Evolutionary conservation across 768 basidiomycete species (phyloP), one percentile per base, ranked within the genome.

Genomic region (Hemileccinum rubropunctum): DNA sequence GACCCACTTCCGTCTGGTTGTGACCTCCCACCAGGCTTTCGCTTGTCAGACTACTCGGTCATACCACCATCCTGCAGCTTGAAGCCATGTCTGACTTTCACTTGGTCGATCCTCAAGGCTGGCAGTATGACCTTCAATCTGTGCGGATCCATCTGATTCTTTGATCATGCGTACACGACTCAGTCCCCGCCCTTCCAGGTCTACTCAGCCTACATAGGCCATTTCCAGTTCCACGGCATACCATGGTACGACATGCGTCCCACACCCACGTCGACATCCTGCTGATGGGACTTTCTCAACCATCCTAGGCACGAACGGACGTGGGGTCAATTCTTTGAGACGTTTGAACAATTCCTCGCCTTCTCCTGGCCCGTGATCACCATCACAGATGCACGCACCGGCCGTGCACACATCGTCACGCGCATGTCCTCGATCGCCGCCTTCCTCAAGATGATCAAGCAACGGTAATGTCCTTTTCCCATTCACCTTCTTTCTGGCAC

Each of bases 341-440:
- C 85, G 0, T 91, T 91, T 61, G 86, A 88, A 42, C 81, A 80
- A 26, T 92, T 92, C 65, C 74, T 92, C 32, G 74, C 79, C 12
- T 91, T 91, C 65, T 87, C 85, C 35, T 92, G 89, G 90, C 90
- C 90, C 5, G 82, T 80, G 15, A 84, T 92, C 53, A 82, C 82
- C 1, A 79, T 88, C 38, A 91, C 90, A 32, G 87, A 91, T 62
- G 63, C 74, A 37, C 77, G 75, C 64, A 88, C 90, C 1, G 84
- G 86, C 15, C 76, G 77, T 53, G 81, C 87, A 0, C 89, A 91
- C 64, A 84, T 92, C 47, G 88, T 88, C 20, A 91, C 88, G n/a
- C 79, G 86, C 41, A 68, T 82, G 53, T 82, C 75, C 4, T 85
- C 84, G 28, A 75, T 92, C 42, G 77, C 79, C 5, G 83, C 87